Evolutionary conservation across 208 protist species (phyloP), one percentile per base, ranked within the genome.

Genomic region (Leishmania turanica): DNA sequence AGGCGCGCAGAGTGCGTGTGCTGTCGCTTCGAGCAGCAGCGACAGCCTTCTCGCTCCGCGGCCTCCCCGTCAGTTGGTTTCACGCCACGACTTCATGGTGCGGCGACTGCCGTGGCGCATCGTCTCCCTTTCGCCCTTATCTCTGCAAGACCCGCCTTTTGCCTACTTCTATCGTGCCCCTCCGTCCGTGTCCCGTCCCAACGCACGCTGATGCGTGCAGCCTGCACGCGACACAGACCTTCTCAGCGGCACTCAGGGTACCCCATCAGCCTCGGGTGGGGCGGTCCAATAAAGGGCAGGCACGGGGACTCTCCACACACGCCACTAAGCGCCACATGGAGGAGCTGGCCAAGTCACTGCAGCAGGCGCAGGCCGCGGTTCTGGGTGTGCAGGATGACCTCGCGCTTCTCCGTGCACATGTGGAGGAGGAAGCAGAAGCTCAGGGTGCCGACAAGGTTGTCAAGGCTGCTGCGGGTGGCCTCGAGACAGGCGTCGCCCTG

Each of bases 351-450:
- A 81, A 83, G 34, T 81, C 81, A 1, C 72, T 93, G 75, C 75
- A 88, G 73, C 78, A 83, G 73, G 86, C 88, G 4, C 88, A 90
- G 58, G 83, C 77, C 0, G 86, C 84, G 24, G 82, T 93, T 40
- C 70, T 89, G 19, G 75, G 87, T 45, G 86, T 83, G 51, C 86
- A 88, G 37, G 65, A 77, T 7, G 88, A 91, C 54, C 80, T 90
- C 37, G 84, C 79, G 15, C 68, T 82, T 37, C 80, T 93, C 19
- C 81, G 81, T 3, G 42, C 73, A 34, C 45, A 87, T 49, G 78
- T 85, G 56, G 81, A 87, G 24, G 72, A 84, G 5, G 31, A 49
- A 8, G 65, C 65, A n/a, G 68, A 73, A 19, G 68, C 11, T 42
- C 2, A 6, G 9, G 42, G 27, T 19, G 24, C 21, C 37, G 49